Conservation (phyloP, 768 basidiomycete genomes). For the Termitomyces sp. region DNA sequence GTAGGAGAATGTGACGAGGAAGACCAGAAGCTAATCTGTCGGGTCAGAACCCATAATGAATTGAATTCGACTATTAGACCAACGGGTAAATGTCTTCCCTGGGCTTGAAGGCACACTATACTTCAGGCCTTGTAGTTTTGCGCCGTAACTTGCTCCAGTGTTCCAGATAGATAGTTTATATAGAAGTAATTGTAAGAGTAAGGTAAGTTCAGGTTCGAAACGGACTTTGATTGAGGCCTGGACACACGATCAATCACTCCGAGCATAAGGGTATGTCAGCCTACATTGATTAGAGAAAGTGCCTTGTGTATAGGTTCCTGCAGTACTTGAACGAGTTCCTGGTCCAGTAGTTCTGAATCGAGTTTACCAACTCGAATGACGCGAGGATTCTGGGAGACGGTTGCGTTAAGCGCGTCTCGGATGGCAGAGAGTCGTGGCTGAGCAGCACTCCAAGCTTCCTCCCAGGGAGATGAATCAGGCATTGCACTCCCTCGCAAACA, state of each 20-base stretch:
- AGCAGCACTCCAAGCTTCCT: slow-evolving; percentile 60
- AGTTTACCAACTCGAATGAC: slow-evolving; percentile 83
- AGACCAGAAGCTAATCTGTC: slow-evolving; percentile 53
- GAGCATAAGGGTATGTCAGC: neutral
- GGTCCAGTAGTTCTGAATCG: slow-evolving; percentile 87
- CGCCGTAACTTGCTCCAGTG: slow-evolving; percentile 75
- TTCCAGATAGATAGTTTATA: slow-evolving; percentile 86
- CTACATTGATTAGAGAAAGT: slow-evolving; percentile 61
- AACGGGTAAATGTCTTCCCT: slow-evolving; percentile 26
- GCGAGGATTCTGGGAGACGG: slow-evolving; percentile 32
- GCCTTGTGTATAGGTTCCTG: slow-evolving; percentile 78
- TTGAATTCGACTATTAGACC: slow-evolving; percentile 20
- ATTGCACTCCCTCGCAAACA: slow-evolving; percentile 13
- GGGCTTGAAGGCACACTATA: slow-evolving; percentile 37
- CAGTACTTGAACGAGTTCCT: slow-evolving; percentile 77
- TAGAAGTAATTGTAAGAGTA: slow-evolving; percentile 65
- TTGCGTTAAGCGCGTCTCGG: slow-evolving; percentile 30
- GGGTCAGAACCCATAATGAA: slow-evolving; percentile 7
- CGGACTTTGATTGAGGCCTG: slow-evolving; percentile 56
- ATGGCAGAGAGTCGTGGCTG: slow-evolving; percentile 50
- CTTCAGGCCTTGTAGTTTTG: slow-evolving; percentile 72
- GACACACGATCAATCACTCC: slow-evolving; percentile 10
- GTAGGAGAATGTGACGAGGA: slow-evolving; percentile 51
- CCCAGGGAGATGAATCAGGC: slow-evolving; percentile 34
- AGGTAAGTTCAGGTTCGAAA: slow-evolving; percentile 69